Base-by-base conservation (phyloP, 768 basidiomycete species). In the Termitomyces sp. region DNA sequence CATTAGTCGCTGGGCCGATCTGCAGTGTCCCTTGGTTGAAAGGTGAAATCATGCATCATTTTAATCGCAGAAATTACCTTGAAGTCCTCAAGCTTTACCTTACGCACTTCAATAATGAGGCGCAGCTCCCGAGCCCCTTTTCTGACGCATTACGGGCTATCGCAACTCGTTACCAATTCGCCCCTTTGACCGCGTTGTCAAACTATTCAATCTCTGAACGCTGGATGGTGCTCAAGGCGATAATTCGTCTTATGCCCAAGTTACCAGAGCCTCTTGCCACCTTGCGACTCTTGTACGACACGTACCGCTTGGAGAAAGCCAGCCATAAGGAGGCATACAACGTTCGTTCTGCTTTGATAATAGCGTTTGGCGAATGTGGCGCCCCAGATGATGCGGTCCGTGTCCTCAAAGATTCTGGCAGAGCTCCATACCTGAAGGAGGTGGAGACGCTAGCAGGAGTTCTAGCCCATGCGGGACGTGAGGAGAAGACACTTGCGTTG, bases 211-310 rank as follows among this genome's bases (percentile, higher is more conserved):
- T 56, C 26, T 48, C 53, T 18, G 32, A 61, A 41, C 60, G 50
- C 40, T 63, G 66, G 61, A 48, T 62, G n/a, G 44, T 63, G 14
- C 50, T 62, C 6, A 60, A 60, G 38, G 20, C 66, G 16, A 60
- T 67, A 55, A 55, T 65, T 20, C 49, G 46, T 5, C 59, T 67
- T 38, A 43, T 60, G 4, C 32, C 50, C 9, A 49, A 44, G 2
- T 55, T 67, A 5, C 60, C 62, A 1, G 36, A 50, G 12, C 63
- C 60, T 9, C 44, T 63, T 14, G 49, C 32, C 8, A 46, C 55
- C 10, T 35, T 67, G 12, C 50, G 47, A 23, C 36, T 18, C n/a
- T 55, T 67, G 18, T 65, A 65, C 56, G 26, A 41, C 6, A 20
- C 58, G 8, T 67, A 57, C 46, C 51, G 50, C 7, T 23, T 6